These are phyloP conservation scores for Luffa aegyptiaca DNA, from an alignment of 306 rosid species.

Conservation along the genomic window DNA sequence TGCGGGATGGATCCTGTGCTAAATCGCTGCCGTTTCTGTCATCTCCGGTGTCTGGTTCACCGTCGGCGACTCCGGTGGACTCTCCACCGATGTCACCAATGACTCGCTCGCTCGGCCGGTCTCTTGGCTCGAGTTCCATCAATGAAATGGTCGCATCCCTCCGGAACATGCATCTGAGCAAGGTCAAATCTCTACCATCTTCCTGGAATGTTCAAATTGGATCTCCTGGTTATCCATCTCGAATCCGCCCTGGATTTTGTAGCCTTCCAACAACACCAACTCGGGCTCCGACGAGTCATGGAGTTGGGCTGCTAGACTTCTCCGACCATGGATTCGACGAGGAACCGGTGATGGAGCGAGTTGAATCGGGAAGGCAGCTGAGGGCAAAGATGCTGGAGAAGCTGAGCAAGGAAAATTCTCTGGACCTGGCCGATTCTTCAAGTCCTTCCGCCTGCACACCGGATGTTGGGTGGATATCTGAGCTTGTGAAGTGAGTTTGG, in stretches of 20 bases:
- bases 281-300: constrained; percentile 28
- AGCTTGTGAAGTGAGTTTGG: constrained; percentile 41
- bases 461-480: constrained; percentile 81
- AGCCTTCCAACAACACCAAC: constrained; percentile 81
- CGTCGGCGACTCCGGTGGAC: constrained; percentile 40
- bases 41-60: constrained; percentile 36
- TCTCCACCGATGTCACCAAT: constrained; percentile 76
- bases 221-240: constrained; percentile 50
- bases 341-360: constrained; percentile 88
- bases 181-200: constrained; percentile 50
- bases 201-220: constrained; percentile 40
- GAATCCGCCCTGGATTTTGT: constrained; percentile 58
- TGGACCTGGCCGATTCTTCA: constrained; percentile 29
- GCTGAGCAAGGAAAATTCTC: constrained; percentile 62
- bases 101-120: constrained; percentile 37
- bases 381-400: constrained; percentile 75
- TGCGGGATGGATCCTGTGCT: constrained; percentile 28
- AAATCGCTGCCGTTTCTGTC: constrained; percentile 36
- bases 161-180: constrained; percentile 59
- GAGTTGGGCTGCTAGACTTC: constrained; percentile 28
- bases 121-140: constrained; percentile 45
- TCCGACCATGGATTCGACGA: constrained; percentile 47
- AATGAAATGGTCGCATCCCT: constrained; percentile 56
- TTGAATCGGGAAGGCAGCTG: constrained; percentile 76
- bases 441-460: constrained; percentile 23